A percentile compares a stretch with the other conserved stretches of the same genome.
These are phyloP conservation scores for Cladosporium cucumerinum DNA, from an alignment of 2,329 filamentous ascomycete genomes.

Conservation along the genomic window DNA sequence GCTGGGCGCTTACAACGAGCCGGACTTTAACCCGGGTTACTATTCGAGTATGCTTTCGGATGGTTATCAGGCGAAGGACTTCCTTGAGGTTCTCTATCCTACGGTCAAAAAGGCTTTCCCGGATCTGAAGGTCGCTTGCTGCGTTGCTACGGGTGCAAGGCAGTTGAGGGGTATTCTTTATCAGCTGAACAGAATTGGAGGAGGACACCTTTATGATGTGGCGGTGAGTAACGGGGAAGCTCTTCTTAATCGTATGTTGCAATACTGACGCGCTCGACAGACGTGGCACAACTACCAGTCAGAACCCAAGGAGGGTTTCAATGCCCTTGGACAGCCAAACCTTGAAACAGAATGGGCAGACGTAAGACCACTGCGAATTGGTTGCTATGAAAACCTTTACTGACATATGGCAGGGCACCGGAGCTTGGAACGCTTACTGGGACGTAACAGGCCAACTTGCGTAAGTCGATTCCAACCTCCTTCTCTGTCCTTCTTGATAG, in stretches of 20 bases:
- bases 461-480: background rate
- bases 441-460: constrained; percentile 19
- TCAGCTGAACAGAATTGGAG: constrained; percentile 16
- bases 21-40: constrained; percentile 25
- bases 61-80: constrained; percentile 26
- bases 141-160: constrained; percentile 24
- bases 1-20: constrained; percentile 22
- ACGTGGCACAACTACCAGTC: constrained; percentile 29
- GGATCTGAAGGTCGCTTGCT: constrained; percentile 21
- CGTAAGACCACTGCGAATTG: background rate
- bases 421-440: constrained; percentile 21
- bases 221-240: background rate
- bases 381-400: background rate
- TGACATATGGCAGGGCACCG: background rate
- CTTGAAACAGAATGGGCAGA: constrained; percentile 26
- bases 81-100: constrained; percentile 23
- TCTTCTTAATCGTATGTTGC: background rate
- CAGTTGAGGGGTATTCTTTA: constrained; percentile 24
- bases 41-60: constrained; percentile 26
- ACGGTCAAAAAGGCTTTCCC: constrained; percentile 25
- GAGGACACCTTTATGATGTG: background rate
- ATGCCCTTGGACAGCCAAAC: constrained; percentile 22
- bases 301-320: constrained; percentile 22
- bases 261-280: background rate
- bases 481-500: background rate